phyloP scores from a whole-genome alignment of 1,284 basidiomycete genomes.

The Leccinum fallax region DNA sequence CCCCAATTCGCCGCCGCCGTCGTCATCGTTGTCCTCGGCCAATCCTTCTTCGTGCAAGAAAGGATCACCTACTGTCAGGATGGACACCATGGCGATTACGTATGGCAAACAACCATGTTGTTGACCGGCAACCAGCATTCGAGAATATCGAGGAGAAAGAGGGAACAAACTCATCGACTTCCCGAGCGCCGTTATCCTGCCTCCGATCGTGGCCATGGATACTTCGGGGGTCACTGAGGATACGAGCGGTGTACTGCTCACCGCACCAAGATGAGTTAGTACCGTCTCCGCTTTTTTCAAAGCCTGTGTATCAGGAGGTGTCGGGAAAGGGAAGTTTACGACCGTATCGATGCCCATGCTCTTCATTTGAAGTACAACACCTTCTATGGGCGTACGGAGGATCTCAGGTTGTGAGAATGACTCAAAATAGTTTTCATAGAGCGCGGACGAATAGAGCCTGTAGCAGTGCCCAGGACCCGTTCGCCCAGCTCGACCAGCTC shows the following conservation, averaged over 20 bases:
- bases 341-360: slow-evolving; percentile 98
- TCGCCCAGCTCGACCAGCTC: slow-evolving; percentile 94
- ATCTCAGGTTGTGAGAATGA: slow-evolving; percentile 92
- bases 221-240: slow-evolving; percentile 24
- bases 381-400: slow-evolving; percentile 94
- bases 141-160: slow-evolving; percentile 88
- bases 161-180: slow-evolving; percentile 93
- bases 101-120: slow-evolving; percentile 94
- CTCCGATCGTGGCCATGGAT: slow-evolving; percentile 41
- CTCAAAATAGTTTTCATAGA: slow-evolving; percentile 93
- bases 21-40: slow-evolving; percentile 47
- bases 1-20: slow-evolving; percentile 49
- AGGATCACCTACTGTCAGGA: slow-evolving; percentile 93
- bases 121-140: slow-evolving; percentile 92
- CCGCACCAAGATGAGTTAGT: slow-evolving; percentile 83
- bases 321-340: slow-evolving; percentile 98
- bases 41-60: slow-evolving; percentile 85
- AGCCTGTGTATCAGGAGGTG: slow-evolving; percentile 84
- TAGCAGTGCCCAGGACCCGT: slow-evolving; percentile 96
- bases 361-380: slow-evolving; percentile 98
- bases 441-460: slow-evolving; percentile 85
- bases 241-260: slow-evolving; percentile 48
- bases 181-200: slow-evolving; percentile 86
- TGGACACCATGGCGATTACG: slow-evolving; percentile 89
- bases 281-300: slow-evolving; percentile 84